Base-by-base conservation (phyloP, 2,329 filamentous ascomycete species). In the Scedosporium dehoogii region DNA sequence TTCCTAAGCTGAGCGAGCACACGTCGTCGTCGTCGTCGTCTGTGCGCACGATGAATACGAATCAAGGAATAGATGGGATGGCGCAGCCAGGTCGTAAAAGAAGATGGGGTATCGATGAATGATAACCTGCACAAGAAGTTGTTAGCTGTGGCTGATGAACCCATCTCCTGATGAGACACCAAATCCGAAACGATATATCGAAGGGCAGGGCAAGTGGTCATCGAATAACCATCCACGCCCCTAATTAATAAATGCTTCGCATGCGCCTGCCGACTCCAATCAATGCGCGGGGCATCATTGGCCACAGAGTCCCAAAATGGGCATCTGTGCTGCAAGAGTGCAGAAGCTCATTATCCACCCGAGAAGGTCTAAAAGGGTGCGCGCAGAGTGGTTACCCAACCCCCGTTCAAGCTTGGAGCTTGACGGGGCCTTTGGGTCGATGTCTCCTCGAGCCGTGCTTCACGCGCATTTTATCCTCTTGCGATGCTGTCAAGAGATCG, bases 71-170 rank as follows among this genome's bases (percentile, higher is more conserved):
- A 55, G 51, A 55, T 55, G 51, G 51, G 51, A 55, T 55, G 51
- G 51, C 51, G 23, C 51, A 55, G 51, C 51, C 51, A 55, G 21
- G 51, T 16, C 51, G 18, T 27, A 23, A 55, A 55, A 23, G 51
- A 58, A 58, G 55, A 58, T 38, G 55, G 55, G 55, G 25, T 58
- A 58, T 33, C 55, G 27, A 41, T 33, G 55, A 58, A 58, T 38
- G 55, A 58, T 58, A 58, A 58, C 27, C 25, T 58, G 16, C 21
- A 56, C n/a, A 27, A n/a, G 44, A 56, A 27, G 51, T 3, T 16
- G 55, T 33, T 33, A 58, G 27, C 25, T 56, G 51, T 25, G 23
- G 51, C n/a, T 6, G 51, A 25, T 16, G 51, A 29, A 12, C 51
- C n/a, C 51, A 29, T 56, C 23, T 25, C n/a, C 14, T 56, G n/a